phyloP scores from a whole-genome alignment of 495 filamentous ascomycete species.

The Achaetomiella virescens region DNA sequence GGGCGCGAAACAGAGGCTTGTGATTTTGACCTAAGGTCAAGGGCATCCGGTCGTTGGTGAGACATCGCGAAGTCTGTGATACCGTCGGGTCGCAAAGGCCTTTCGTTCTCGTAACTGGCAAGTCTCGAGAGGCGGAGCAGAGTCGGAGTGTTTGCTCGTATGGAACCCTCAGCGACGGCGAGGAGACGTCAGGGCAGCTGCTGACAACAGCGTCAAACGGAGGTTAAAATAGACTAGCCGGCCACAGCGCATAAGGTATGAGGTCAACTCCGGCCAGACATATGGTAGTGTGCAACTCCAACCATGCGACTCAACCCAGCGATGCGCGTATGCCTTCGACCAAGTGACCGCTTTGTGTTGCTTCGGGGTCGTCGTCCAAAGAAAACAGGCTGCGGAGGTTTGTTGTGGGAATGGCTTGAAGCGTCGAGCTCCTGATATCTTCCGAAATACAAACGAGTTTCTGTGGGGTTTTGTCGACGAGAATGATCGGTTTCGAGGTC shows the following conservation, averaged over 20 bases:
- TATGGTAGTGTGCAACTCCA: slow-evolving; percentile 19
- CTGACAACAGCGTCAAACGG: slow-evolving; percentile 5
- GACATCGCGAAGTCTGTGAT: slow-evolving; percentile 39
- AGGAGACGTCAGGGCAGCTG: slow-evolving; percentile 19
- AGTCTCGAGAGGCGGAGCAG: slow-evolving; percentile 3
- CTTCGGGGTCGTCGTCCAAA: not conserved
- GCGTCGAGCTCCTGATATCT: slow-evolving; percentile 15
- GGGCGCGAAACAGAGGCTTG: slow-evolving; percentile 51
- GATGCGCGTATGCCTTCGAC: not conserved
- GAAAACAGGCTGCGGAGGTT: not conserved
- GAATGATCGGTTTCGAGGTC: slow-evolving; percentile 18
- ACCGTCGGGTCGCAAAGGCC: too few relatives aligned
- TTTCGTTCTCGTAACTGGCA: not conserved
- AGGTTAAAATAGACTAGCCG: not conserved
- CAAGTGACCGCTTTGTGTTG: not conserved
- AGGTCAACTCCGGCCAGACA: slow-evolving; percentile 26
- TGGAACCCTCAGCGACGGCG: not conserved
- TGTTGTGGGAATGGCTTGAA: slow-evolving; percentile 12
- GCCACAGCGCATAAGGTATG: slow-evolving; percentile 31
- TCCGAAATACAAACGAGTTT: slow-evolving; percentile 18
- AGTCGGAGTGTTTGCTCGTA: not conserved
- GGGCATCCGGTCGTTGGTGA: slow-evolving; percentile 47
- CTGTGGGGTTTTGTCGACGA: slow-evolving; percentile 12
- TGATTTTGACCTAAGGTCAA: slow-evolving; percentile 59
- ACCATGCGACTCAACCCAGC: slow-evolving; percentile 21